Conservation (phyloP, 2,329 filamentous ascomycete species). For the Arthroderma sp. region DNA sequence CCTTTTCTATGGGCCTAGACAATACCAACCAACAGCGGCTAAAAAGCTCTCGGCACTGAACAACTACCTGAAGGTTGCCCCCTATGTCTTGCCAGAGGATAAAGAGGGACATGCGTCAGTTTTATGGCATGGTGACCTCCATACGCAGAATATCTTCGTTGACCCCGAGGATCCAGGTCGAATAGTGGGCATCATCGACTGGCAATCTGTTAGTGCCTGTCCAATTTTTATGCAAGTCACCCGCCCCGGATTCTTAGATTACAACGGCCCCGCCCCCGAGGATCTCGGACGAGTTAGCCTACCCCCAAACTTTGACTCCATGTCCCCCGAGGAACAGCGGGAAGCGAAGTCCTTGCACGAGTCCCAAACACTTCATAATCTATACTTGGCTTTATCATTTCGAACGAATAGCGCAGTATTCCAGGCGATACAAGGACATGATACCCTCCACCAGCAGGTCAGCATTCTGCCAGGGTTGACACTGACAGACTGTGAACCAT, state of each 20-base stretch:
- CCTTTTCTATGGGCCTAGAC: conserved; percentile 18
- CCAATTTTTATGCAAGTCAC: conserved; percentile 17
- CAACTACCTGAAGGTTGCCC: conserved; percentile 21
- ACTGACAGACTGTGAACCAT: conserved; percentile 18
- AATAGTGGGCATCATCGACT: conserved; percentile 23
- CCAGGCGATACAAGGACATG: conserved; percentile 16
- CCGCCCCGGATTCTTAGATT: conserved; percentile 17
- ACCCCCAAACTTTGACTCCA: conserved; percentile 16
- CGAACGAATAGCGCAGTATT: conserved; percentile 15
- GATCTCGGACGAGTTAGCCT: conserved; percentile 11
- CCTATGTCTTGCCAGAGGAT: conserved; percentile 23
- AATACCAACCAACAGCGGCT: conserved; percentile 23
- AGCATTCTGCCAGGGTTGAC: conserved; percentile 17
- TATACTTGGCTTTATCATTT: conserved; percentile 16
- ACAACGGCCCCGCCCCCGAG: conserved; percentile 17
- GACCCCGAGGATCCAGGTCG: conserved; percentile 12
- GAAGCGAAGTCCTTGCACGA: conserved; percentile 17
- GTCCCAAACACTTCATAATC: conserved; percentile 19
- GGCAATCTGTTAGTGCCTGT: conserved; percentile 23
- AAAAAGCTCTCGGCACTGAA: conserved; percentile 21
- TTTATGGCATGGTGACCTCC: conserved; percentile 33
- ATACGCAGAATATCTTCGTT: conserved; percentile 32
- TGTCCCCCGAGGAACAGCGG: conserved; percentile 15
- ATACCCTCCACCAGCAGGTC: conserved; percentile 17
- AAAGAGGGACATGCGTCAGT: conserved; percentile 18